Evolutionary conservation across 192 early-diverging fungal species (phyloP).

Genomic region (Spizellomyces punctatus): DNA sequence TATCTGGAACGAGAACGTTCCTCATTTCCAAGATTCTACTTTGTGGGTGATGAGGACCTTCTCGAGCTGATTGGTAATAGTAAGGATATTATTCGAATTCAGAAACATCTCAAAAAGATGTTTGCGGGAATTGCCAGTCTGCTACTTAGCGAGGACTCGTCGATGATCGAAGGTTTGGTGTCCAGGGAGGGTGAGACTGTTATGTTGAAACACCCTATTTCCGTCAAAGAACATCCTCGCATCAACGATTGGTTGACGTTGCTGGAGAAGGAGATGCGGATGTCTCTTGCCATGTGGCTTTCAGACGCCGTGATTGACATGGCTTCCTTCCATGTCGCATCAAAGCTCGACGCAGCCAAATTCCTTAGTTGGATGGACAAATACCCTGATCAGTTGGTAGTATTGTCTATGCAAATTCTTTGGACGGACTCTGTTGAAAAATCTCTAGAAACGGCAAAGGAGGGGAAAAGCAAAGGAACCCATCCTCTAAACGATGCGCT

Average conservation of each 20-base stretch:
- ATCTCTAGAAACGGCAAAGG: constrained; percentile 51
- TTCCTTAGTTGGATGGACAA: constrained; percentile 86
- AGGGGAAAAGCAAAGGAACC: constrained; percentile 29
- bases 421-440: constrained; percentile 91
- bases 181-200: constrained; percentile 95
- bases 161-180: constrained; percentile 74
- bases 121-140: constrained; percentile 94
- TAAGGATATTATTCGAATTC: constrained; percentile 92
- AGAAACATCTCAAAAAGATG: constrained; percentile 99
- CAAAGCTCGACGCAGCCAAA: constrained; percentile 48
- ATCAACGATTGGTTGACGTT: constrained; percentile 98
- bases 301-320: constrained; percentile 73
- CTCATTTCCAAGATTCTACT: constrained; percentile 99
- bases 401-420: constrained; percentile 84
- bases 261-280: constrained; percentile 93
- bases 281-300: constrained; percentile 77
- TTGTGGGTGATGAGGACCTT: constrained; percentile 99
- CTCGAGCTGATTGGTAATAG: constrained; percentile 99
- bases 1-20: constrained; percentile 97
- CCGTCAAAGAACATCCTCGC: constrained; percentile 79
- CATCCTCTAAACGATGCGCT: constrained; percentile 60
- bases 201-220: constrained; percentile 73
- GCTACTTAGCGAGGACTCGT: constrained; percentile 77
- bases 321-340: constrained; percentile 59
- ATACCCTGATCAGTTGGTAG: constrained; percentile 91